Evolutionary conservation across 495 filamentous ascomycete genomes (phyloP).

Genomic region (Letharia columbiana): DNA sequence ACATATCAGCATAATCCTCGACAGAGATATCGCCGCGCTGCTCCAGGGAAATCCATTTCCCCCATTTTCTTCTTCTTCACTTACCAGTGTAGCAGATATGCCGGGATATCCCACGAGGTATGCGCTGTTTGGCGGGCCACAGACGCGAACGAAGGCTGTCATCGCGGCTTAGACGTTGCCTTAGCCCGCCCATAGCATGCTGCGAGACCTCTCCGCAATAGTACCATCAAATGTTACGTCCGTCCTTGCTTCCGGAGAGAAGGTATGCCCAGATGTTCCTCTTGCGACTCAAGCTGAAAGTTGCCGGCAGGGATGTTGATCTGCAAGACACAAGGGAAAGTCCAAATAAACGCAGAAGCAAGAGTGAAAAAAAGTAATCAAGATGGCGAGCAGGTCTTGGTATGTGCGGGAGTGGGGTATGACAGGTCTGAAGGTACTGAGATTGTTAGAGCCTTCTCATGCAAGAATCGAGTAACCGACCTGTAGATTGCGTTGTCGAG

Average conservation of each 20-base stretch:
- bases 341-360: not conserved
- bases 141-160: constrained; percentile 93
- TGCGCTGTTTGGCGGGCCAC: constrained; percentile 92
- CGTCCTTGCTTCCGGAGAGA: not conserved
- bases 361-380: not conserved
- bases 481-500: constrained; percentile 12
- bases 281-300: constrained; percentile 4
- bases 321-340: not conserved
- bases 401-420: not conserved
- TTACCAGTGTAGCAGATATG: constrained; percentile 93
- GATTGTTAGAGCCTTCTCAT: not conserved
- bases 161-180: constrained; percentile 40
- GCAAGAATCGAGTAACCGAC: not conserved
- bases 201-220: constrained; percentile 12
- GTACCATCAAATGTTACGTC: constrained; percentile 1
- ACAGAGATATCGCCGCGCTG: not conserved
- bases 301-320: not conserved
- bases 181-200: constrained; percentile 27
- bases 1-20: not conserved
- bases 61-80: constrained; percentile 25
- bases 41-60: not conserved
- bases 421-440: not conserved
- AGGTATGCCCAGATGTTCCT: not conserved
- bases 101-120: constrained; percentile 95
- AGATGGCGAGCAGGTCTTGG: not conserved